A percentile compares a stretch with the other conserved stretches of the same genome.
Evolutionary conservation across 345 rosid genomes (phyloP).

Genomic region (Salix dunnii): DNA sequence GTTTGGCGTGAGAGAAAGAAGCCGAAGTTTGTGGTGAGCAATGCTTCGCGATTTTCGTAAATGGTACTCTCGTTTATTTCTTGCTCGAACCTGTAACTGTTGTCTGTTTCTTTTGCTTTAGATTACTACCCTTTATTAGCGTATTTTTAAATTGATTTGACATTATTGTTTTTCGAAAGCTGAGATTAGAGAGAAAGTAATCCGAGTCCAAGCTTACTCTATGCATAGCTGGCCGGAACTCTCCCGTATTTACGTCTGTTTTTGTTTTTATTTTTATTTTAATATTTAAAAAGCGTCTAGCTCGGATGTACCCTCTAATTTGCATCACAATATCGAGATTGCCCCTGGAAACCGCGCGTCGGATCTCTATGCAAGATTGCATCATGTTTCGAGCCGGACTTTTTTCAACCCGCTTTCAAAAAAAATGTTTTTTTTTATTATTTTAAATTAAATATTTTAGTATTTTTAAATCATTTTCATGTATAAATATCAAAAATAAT

Average conservation of each 20-base stretch:
- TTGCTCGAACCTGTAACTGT: background rate
- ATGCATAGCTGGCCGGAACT: slow-evolving; percentile 16
- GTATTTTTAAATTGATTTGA: background rate
- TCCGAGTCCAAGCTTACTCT: slow-evolving; percentile 30
- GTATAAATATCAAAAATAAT: too few relatives aligned
- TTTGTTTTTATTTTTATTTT: background rate
- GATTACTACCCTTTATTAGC: background rate
- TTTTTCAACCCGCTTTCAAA: too few relatives aligned
- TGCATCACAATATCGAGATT: background rate
- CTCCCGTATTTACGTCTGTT: background rate
- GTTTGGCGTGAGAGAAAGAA: background rate
- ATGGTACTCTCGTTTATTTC: slow-evolving; percentile 1
- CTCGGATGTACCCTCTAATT: background rate
- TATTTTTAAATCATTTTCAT: too few relatives aligned
- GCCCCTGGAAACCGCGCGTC: background rate
- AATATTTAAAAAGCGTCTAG: background rate
- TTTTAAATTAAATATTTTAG: too few relatives aligned
- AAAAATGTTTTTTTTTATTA: too few relatives aligned
- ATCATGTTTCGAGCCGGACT: too few relatives aligned
- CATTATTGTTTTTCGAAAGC: background rate
- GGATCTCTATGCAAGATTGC: too few relatives aligned
- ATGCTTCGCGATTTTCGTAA: background rate
- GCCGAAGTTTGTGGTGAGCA: background rate
- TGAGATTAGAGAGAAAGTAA: background rate
- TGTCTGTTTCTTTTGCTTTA: background rate